Conservation (phyloP, 1,284 basidiomycete species). For the Ustilago xerochloae region DNA sequence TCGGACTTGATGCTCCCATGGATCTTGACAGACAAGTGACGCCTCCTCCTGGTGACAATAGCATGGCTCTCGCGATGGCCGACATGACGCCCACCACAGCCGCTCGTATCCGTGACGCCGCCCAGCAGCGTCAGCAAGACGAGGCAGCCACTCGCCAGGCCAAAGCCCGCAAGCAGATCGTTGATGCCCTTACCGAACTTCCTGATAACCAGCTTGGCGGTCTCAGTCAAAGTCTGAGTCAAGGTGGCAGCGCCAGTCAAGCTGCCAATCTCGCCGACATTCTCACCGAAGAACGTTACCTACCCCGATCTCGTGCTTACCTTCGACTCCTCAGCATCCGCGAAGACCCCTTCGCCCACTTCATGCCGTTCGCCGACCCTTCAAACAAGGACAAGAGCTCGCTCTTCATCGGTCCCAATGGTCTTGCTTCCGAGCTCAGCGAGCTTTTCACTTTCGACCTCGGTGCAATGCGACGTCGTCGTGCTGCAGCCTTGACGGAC, state of each 20-base stretch:
- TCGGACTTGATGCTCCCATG: constrained; percentile 41
- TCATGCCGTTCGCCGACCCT: constrained; percentile 74
- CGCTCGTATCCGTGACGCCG: constrained; percentile 64
- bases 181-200: constrained; percentile 71
- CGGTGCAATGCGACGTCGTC: constrained; percentile 66
- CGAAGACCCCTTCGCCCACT: constrained; percentile 83
- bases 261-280: constrained; percentile 78
- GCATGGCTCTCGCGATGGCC: constrained; percentile 56
- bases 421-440: constrained; percentile 81
- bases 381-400: constrained; percentile 75
- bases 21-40: constrained; percentile 38
- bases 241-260: constrained; percentile 74
- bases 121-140: constrained; percentile 50
- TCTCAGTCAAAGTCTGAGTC: constrained; percentile 66
- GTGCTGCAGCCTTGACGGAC: constrained; percentile 67
- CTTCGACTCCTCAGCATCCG: constrained; percentile 85
- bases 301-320: constrained; percentile 82
- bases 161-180: constrained; percentile 70
- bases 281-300: constrained; percentile 77
- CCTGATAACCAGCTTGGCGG: constrained; percentile 68
- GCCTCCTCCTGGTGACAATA: constrained; percentile 47
- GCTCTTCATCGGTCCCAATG: constrained; percentile 79
- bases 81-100: constrained; percentile 73
- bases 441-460: constrained; percentile 85
- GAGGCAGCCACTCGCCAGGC: constrained; percentile 47